These are phyloP conservation scores for Tilletia horrida DNA, from an alignment of 1,284 basidiomycete genomes.

Conservation along the genomic window DNA sequence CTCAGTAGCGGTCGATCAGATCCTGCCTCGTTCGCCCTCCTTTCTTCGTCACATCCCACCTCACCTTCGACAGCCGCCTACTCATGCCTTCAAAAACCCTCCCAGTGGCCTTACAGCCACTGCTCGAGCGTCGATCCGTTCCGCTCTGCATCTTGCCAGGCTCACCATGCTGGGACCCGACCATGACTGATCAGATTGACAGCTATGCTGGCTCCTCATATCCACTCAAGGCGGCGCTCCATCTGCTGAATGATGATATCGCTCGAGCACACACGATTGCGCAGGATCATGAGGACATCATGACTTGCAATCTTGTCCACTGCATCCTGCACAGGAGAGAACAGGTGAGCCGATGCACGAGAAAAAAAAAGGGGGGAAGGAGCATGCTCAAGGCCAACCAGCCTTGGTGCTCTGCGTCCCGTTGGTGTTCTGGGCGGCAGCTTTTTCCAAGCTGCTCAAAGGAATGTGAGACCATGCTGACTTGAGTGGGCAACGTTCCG, in stretches of 20 bases:
- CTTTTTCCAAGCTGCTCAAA: too few relatives aligned
- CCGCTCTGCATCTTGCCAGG: slow-evolving; percentile 3
- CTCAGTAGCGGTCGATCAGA: too few relatives aligned
- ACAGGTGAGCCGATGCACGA: not conserved
- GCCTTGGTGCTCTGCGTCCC: too few relatives aligned
- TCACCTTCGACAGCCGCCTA: not conserved
- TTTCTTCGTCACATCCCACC: too few relatives aligned
- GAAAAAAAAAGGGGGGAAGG: too few relatives aligned
- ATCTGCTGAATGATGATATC: slow-evolving; percentile 7
- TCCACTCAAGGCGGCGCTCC: not conserved
- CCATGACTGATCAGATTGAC: not conserved
- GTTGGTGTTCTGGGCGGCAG: too few relatives aligned
- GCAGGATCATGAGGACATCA: not conserved
- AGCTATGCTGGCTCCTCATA: not conserved
- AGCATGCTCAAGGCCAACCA: too few relatives aligned
- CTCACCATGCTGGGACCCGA: slow-evolving; percentile 7
- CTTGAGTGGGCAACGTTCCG: too few relatives aligned
- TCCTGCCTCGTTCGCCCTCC: too few relatives aligned
- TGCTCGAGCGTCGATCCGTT: slow-evolving; percentile 10
- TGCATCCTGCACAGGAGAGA: slow-evolving; percentile 12
- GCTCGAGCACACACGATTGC: not conserved
- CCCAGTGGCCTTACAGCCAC: not conserved
- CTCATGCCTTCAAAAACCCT: not conserved
- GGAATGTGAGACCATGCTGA: too few relatives aligned
- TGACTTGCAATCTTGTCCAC: slow-evolving; percentile 4